phyloP scores from a whole-genome alignment of 176 grass and related monocot species.

The Aegilops bicornis region DNA sequence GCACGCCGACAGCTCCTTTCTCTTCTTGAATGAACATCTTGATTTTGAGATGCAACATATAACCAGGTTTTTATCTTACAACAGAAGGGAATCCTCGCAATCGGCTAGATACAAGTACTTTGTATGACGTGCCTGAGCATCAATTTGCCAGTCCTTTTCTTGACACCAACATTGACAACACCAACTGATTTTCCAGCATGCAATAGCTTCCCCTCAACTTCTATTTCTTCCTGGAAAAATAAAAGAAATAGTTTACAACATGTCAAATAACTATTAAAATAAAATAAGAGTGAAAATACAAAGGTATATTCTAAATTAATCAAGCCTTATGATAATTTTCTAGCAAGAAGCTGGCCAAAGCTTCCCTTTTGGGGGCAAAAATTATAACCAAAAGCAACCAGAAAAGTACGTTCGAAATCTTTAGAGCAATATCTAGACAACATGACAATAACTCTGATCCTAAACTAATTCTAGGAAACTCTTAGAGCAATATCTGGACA shows the following conservation, averaged over 20 bases:
- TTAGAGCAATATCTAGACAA: background rate
- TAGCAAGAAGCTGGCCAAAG: background rate
- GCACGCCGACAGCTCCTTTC: too few species aligned
- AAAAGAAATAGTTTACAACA: background rate
- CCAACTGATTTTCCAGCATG: slow-evolving; percentile 60
- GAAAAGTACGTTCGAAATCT: background rate
- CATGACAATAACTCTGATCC: background rate
- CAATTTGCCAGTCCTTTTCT: slow-evolving; percentile 79
- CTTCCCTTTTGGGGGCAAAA: too few species aligned
- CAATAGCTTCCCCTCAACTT: slow-evolving; percentile 76
- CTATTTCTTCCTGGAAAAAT: slow-evolving; percentile 83
- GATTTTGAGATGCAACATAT: too few species aligned
- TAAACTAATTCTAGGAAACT: background rate
- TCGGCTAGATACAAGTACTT: slow-evolving; percentile 78
- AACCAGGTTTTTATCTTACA: background rate
- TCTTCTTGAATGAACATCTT: too few species aligned
- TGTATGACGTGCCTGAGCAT: slow-evolving; percentile 74
- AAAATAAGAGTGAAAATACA: background rate
- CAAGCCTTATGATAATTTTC: background rate
- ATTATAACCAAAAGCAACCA: background rate
- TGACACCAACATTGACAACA: slow-evolving; percentile 60
- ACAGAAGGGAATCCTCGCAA: slow-evolving; percentile 36
- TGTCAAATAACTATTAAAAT: background rate
- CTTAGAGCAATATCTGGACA: too few species aligned
- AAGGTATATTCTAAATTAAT: slow-evolving; percentile 19